These are phyloP conservation scores for Saturnispora dispora DNA, from an alignment of 805 yeast species.

Conservation along the genomic window DNA sequence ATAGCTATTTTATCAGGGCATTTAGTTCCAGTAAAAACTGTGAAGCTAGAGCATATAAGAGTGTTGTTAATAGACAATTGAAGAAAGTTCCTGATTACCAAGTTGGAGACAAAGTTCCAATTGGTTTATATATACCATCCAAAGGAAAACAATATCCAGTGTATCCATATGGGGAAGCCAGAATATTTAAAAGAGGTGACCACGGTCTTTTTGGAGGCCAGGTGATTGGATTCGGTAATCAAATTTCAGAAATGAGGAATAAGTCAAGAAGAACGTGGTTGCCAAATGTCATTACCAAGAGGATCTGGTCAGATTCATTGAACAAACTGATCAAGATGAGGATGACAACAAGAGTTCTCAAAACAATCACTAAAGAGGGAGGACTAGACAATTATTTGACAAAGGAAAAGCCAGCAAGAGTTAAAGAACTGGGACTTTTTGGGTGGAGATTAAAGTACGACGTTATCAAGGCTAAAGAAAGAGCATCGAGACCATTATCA, in stretches of 20 bases:
- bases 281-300: slow-evolving; percentile 72
- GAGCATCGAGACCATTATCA: slow-evolving; percentile 30
- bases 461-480: slow-evolving; percentile 40
- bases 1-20: background rate
- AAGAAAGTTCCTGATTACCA: slow-evolving; percentile 35
- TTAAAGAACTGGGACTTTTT: slow-evolving; percentile 83
- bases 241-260: slow-evolving; percentile 66
- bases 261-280: slow-evolving; percentile 65
- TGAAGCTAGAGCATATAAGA: slow-evolving; percentile 27
- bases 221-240: slow-evolving; percentile 66
- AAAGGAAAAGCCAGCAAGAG: slow-evolving; percentile 81
- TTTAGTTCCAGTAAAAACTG: background rate
- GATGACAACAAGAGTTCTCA: slow-evolving; percentile 72
- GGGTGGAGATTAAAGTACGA: slow-evolving; percentile 88
- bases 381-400: slow-evolving; percentile 84
- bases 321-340: slow-evolving; percentile 45
- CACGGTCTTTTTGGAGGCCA: slow-evolving; percentile 88
- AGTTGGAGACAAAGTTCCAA: slow-evolving; percentile 47
- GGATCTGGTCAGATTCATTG: slow-evolving; percentile 78
- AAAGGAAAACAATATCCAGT: slow-evolving; percentile 43
- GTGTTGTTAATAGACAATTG: slow-evolving; percentile 39
- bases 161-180: slow-evolving; percentile 73
- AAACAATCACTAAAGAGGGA: slow-evolving; percentile 87
- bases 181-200: slow-evolving; percentile 73
- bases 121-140: slow-evolving; percentile 33